Percentiles rank a stretch among this genome's conserved stretches.
phyloP scores from a whole-genome alignment of 495 filamentous ascomycete genomes.

The Niebla homalea region DNA sequence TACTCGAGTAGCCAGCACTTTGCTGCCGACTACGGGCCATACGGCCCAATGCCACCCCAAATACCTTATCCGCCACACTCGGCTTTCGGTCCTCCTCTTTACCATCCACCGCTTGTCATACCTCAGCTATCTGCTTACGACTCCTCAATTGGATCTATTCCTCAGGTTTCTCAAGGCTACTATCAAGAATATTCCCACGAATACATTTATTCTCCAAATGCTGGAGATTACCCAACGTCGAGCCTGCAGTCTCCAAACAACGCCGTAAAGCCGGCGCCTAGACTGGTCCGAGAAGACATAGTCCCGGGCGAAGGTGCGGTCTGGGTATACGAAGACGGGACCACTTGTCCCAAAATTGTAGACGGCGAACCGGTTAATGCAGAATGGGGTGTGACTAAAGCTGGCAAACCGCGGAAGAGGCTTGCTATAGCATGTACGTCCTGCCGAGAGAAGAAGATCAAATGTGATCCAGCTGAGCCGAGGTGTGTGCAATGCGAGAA shows the following conservation, averaged over 20 bases:
- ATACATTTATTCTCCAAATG: neutral
- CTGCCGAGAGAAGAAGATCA: conserved; percentile 93
- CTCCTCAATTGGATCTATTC: neutral
- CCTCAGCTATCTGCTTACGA: neutral
- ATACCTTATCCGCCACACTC: neutral
- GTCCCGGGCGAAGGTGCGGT: conserved; percentile 68
- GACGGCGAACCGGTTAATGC: conserved; percentile 81
- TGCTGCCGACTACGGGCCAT: neutral
- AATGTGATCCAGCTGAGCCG: conserved; percentile 76
- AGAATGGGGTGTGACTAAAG: conserved; percentile 86
- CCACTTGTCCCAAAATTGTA: conserved; percentile 68
- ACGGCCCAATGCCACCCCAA: neutral
- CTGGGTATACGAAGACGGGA: conserved; percentile 80
- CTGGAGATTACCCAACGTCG: neutral
- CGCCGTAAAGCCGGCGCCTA: conserved; percentile 21
- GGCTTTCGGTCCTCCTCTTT: neutral
- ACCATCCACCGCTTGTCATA: neutral
- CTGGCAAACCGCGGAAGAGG: conserved; percentile 79
- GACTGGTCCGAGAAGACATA: conserved; percentile 35
- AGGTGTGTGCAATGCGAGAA: conserved; percentile 87
- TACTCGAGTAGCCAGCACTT: neutral
- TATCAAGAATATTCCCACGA: conserved; percentile 1
- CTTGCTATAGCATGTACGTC: conserved; percentile 80
- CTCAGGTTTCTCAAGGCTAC: neutral
- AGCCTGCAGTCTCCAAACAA: conserved; percentile 2